phyloP scores from a whole-genome alignment of 768 basidiomycete species.

The Agrocybe praecox region DNA sequence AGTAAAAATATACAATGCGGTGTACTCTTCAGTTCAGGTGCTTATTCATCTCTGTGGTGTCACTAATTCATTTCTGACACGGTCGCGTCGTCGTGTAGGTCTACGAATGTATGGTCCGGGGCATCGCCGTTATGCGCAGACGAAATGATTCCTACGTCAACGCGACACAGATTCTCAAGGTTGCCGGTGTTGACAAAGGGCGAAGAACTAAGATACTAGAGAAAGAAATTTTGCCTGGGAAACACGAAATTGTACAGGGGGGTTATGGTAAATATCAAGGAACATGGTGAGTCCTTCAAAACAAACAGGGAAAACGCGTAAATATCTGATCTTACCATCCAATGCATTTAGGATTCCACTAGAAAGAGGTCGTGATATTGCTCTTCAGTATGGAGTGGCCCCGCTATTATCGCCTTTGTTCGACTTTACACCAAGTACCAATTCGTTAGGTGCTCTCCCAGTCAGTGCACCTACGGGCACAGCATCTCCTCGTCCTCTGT shows the following conservation, averaged over 20 bases:
- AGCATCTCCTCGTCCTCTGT: constrained; percentile 64
- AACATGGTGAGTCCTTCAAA: constrained; percentile 72
- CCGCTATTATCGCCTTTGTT: constrained; percentile 88
- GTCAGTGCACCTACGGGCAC: constrained; percentile 47
- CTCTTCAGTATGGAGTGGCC: constrained; percentile 88
- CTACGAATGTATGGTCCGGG: constrained; percentile 97
- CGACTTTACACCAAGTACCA: constrained; percentile 84
- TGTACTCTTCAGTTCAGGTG: constrained; percentile 88
- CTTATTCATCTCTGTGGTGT: constrained; percentile 5
- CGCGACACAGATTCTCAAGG: constrained; percentile 98
- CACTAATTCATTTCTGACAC: constrained; percentile 28
- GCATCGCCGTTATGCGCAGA: constrained; percentile 98
- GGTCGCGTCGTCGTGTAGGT: constrained; percentile 62
- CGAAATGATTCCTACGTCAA: constrained; percentile 95
- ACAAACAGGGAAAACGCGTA: constrained; percentile 14
- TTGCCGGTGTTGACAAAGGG: constrained; percentile 97
- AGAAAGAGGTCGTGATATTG: constrained; percentile 91
- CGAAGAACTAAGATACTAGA: constrained; percentile 94
- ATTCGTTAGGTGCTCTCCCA: constrained; percentile 70
- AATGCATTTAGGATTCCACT: constrained; percentile 81
- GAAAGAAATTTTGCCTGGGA: constrained; percentile 94
- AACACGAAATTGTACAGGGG: constrained; percentile 98
- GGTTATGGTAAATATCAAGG: constrained; percentile 99
- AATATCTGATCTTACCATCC: constrained; percentile 1
- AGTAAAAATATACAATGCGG: constrained; percentile 92